Percentiles rank a stretch among this genome's conserved stretches.
Evolutionary conservation across 192 early-diverging fungal species (phyloP).

Genomic region (Coemansia sp.): DNA sequence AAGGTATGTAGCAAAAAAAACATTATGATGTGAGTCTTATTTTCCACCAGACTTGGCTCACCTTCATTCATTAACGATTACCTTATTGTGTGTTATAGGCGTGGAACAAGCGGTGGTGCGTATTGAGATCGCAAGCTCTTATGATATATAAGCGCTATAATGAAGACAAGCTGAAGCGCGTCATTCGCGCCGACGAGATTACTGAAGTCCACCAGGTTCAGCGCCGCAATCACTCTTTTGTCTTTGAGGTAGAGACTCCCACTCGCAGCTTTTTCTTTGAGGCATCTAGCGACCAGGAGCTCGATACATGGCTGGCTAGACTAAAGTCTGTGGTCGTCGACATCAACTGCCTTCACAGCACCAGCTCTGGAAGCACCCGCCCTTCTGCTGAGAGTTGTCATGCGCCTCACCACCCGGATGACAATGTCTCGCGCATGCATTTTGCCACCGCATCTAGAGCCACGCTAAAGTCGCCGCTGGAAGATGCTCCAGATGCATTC

Average conservation of each 20-base stretch:
- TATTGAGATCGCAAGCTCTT: slow-evolving; percentile 50
- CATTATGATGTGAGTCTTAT: not conserved
- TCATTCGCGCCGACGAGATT: slow-evolving; percentile 53
- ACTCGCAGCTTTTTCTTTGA: slow-evolving; percentile 49
- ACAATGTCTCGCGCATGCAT: slow-evolving; percentile 17
- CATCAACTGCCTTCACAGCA: slow-evolving; percentile 17
- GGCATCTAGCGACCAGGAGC: slow-evolving; percentile 52
- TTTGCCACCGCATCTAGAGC: slow-evolving; percentile 27
- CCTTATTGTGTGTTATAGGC: slow-evolving; percentile 21
- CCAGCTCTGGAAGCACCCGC: slow-evolving; percentile 17
- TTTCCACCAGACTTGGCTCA: not conserved
- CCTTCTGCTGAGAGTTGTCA: slow-evolving; percentile 23
- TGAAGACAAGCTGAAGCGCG: slow-evolving; percentile 52
- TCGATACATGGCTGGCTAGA: slow-evolving; percentile 35
- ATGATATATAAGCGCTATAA: slow-evolving; percentile 47
- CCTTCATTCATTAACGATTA: not conserved
- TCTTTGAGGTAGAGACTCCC: slow-evolving; percentile 44
- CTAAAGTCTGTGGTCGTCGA: slow-evolving; percentile 23
- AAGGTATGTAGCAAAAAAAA: slow-evolving; percentile 31
- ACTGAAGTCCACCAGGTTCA: slow-evolving; percentile 27
- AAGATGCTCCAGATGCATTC: slow-evolving; percentile 21
- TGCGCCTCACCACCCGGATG: not conserved
- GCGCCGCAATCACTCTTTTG: slow-evolving; percentile 51
- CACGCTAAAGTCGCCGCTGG: slow-evolving; percentile 11
- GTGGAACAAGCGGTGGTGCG: slow-evolving; percentile 58